Base-by-base conservation (phyloP, 352 stramenopile genomes). In the Salisapilia sapeloensis region DNA sequence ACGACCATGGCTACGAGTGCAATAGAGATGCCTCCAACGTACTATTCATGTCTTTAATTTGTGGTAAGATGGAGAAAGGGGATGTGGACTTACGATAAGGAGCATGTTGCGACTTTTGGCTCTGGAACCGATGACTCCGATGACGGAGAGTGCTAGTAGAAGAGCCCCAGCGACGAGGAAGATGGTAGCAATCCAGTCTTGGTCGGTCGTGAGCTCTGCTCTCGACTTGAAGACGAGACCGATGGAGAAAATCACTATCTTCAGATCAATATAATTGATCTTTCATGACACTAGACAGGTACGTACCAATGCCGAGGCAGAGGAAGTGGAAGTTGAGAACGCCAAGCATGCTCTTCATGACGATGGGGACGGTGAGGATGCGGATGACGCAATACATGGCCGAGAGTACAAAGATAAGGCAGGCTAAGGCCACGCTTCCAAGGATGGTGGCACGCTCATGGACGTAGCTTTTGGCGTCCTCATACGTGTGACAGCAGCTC, bases 361-460 rank as follows among this genome's bases (percentile, higher is more conserved):
- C 60, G 47, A 86, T 82, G 5, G 74, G 74, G 22, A 90, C 61
- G n/a, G 67, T 83, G 23, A 84, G 65, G 44, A 90, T 85, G 44
- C 69, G 66, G 15, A 90, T 44, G 25, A 84, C 62, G 45, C 65
- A 90, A 50, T 80, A 81, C 50, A 85, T 65, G 15, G 69, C 52
- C 1, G 46, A 32, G 13, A 90, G 23, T 24, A 74, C 48, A 11
- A 80, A 42, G 14, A 47, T 40, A 22, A 81, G 52, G 35, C 53
- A 64, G 16, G 44, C 47, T 2, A 60, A 44, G 33, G 59, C 67
- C 9, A 85, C 38, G 0, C 31, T 44, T 3, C 74, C 70, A 1
- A 86, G 44, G 13, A 59, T 25, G n/a, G 44, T 19, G 15, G 81
- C 67, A 17, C 56, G 48, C 16, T 34, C 17, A 19, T 79, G 44